These are phyloP conservation scores for Przewalskia tangutica DNA, from an alignment of 257 asterid species.

Conservation along the genomic window DNA sequence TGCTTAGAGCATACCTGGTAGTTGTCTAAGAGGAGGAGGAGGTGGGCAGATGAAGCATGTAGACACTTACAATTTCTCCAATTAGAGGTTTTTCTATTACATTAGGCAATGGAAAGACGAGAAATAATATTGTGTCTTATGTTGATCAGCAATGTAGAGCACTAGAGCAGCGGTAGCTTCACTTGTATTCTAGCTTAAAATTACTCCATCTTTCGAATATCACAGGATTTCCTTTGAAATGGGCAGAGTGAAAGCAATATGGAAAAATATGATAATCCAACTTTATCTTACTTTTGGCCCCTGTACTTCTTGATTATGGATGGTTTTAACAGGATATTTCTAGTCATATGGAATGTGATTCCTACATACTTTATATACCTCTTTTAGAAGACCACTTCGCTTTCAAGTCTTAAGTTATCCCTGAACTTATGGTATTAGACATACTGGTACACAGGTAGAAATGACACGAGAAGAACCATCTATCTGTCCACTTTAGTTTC, in stretches of 20 bases:
- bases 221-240: not conserved
- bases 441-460: not conserved
- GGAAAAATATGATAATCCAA: not conserved
- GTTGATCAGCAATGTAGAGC: not conserved
- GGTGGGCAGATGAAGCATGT: not conserved
- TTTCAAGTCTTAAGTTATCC: not conserved
- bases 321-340: not conserved
- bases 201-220: not conserved
- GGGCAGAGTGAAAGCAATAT: not conserved
- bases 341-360: not conserved
- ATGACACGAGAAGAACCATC: not conserved
- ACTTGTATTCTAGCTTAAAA: not conserved
- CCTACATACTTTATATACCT: not conserved
- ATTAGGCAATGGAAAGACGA: not conserved
- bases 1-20: not conserved
- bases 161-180: not conserved
- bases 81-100: not conserved
- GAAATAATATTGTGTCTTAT: not conserved
- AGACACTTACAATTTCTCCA: not conserved
- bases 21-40: not conserved
- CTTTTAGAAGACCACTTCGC: not conserved
- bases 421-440: not conserved
- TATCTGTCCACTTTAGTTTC: not conserved
- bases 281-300: not conserved
- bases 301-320: not conserved